phyloP scores from a whole-genome alignment of 2,329 filamentous ascomycete species.

The Pestalotiopsis sp. region DNA sequence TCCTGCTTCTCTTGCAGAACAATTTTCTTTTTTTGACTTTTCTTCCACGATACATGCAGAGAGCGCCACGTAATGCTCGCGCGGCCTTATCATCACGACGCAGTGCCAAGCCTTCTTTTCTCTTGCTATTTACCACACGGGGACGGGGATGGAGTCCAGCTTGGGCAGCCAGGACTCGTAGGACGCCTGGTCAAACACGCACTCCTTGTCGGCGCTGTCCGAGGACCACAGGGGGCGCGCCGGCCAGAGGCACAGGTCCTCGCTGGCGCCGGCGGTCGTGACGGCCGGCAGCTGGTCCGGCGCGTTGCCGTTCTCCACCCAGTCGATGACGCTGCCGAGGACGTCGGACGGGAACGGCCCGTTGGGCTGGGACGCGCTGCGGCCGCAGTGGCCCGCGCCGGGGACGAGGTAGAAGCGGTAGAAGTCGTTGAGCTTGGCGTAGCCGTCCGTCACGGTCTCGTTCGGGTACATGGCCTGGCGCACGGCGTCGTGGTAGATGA shows the following conservation, averaged over 20 bases:
- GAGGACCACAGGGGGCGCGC: slow-evolving; percentile 3
- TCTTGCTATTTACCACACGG: background rate
- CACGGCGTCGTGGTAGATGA: slow-evolving; percentile 10
- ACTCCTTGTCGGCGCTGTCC: slow-evolving; percentile 2
- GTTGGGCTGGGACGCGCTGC: slow-evolving; percentile 5
- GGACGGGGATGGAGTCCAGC: slow-evolving; percentile 8
- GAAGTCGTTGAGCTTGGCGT: background rate
- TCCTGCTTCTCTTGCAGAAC: background rate
- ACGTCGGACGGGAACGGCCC: slow-evolving; percentile 4
- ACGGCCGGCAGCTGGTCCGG: slow-evolving; percentile 1
- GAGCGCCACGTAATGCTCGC: background rate
- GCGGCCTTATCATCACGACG: background rate
- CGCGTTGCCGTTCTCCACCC: slow-evolving; percentile 3
- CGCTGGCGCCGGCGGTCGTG: background rate
- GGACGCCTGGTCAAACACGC: slow-evolving; percentile 9
- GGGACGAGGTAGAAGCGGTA: slow-evolving; percentile 11
- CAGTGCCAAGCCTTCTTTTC: background rate
- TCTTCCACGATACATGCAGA: background rate
- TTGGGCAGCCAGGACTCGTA: slow-evolving; percentile 11
- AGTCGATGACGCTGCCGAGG: slow-evolving; percentile 9
- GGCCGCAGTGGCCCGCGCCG: slow-evolving; percentile 7
- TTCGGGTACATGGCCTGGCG: slow-evolving; percentile 7
- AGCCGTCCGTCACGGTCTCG: background rate
- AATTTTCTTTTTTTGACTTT: background rate
- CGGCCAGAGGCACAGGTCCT: slow-evolving; percentile 4